phyloP scores from a whole-genome alignment of 768 basidiomycete genomes.

The Tylopilus balloui region DNA sequence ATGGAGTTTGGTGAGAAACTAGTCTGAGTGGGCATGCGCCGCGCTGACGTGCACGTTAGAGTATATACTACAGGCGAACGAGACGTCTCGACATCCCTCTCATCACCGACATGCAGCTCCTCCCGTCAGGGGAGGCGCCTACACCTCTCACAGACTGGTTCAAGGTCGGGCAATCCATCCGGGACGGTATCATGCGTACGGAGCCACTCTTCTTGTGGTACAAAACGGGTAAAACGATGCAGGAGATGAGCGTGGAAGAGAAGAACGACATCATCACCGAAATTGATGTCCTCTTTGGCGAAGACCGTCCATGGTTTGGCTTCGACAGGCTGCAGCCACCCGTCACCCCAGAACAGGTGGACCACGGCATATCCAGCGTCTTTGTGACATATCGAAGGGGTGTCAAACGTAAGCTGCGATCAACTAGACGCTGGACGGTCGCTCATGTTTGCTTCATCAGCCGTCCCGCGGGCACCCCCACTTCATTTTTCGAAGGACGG shows the following conservation, averaged over 20 bases:
- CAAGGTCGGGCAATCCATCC: constrained; percentile 56
- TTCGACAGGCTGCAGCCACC: constrained; percentile 69
- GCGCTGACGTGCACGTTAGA: constrained; percentile 28
- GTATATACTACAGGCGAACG: constrained; percentile 83
- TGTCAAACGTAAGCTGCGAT: constrained; percentile 56
- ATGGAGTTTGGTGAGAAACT: constrained; percentile 51
- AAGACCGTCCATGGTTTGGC: constrained; percentile 80
- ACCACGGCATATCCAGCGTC: constrained; percentile 45
- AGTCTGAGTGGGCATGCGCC: not conserved
- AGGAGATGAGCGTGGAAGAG: constrained; percentile 56
- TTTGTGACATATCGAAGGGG: constrained; percentile 69
- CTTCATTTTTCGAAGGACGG: constrained; percentile 82
- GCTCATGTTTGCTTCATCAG: constrained; percentile 32
- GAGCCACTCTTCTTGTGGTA: constrained; percentile 77
- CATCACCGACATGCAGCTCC: constrained; percentile 66
- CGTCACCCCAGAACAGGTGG: constrained; percentile 42
- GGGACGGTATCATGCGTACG: constrained; percentile 55
- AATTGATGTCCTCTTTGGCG: constrained; percentile 85
- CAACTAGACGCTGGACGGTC: not conserved
- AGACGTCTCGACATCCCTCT: constrained; percentile 77
- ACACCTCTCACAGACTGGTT: constrained; percentile 54
- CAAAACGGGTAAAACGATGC: constrained; percentile 57
- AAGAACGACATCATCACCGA: constrained; percentile 75
- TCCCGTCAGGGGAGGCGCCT: constrained; percentile 52
- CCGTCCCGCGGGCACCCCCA: constrained; percentile 65